These are phyloP conservation scores for Ophiostoma perfectum DNA, from an alignment of 2,329 filamentous ascomycete species.

Conservation along the genomic window DNA sequence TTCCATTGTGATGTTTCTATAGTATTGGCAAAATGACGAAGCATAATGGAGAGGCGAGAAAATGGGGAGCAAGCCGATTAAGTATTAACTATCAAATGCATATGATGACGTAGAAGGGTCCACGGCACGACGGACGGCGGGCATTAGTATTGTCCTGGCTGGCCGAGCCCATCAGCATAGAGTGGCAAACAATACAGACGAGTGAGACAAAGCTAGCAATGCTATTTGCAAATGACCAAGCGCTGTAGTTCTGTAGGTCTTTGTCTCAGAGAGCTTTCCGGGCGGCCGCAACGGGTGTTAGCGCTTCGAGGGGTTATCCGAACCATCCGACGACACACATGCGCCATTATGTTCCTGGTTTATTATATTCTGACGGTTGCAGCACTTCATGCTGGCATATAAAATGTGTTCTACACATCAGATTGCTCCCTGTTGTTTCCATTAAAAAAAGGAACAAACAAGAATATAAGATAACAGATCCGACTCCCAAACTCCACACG, in stretches of 20 bases:
- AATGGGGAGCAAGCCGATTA: neutral
- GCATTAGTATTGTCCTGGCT: neutral
- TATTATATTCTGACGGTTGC: too few species aligned
- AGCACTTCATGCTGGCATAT: too few species aligned
- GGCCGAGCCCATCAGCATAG: neutral
- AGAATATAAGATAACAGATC: too few species aligned
- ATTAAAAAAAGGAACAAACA: too few species aligned
- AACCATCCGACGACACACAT: constrained; percentile 6
- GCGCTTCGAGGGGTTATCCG: constrained; percentile 20
- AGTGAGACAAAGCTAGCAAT: neutral
- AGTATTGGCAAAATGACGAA: neutral
- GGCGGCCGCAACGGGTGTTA: constrained; percentile 13
- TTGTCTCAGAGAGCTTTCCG: constrained; percentile 6
- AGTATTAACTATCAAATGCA: neutral
- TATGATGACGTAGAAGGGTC: neutral
- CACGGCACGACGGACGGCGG: neutral
- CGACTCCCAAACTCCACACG: too few species aligned
- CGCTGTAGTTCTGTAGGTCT: neutral
- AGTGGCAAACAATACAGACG: neutral
- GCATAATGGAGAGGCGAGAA: neutral
- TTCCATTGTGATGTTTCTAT: constrained; percentile 32
- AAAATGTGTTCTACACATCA: too few species aligned
- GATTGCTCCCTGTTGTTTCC: too few species aligned
- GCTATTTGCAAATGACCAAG: constrained; percentile 25
- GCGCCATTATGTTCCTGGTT: too few species aligned